Evolutionary conservation across 1,284 basidiomycete species (phyloP), one percentile per base, ranked within the genome.

Genomic region (Erythrobasidium hasegawianum): DNA sequence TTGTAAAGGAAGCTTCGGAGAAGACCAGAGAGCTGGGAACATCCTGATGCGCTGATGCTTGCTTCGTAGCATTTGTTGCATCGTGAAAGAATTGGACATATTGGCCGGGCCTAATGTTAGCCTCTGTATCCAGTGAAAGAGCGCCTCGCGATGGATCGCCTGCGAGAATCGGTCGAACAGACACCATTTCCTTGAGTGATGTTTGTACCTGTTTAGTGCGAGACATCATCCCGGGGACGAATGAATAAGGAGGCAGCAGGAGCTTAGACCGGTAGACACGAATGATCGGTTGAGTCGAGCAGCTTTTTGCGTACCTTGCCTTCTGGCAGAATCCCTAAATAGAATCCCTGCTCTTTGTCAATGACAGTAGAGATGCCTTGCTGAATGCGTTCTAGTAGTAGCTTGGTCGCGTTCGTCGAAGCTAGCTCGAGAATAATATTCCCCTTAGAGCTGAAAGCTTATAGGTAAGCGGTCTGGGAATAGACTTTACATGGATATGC

Each of bases 341-440:
- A 69, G 53, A 59, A 69, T 1, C 57, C 64, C 18, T 47, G 39
- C 20, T 69, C 68, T 57, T 69, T 69, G 26, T 55, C 53, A 24
- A 68, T 49, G 14, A 49, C 52, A 20, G 41, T 26, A 22, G 29
- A 57, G 18, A 53, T 26, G 39, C 49, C 47, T 43, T 64, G 29
- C 39, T 65, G 62, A 3, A 68, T 62, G 14, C 45, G 26, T 43
- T 68, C 57, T 14, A 69, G 58, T 4, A 69, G 68, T 5, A 55
- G 39, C 2, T 52, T 38, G 22, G 62, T 57, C 5, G 68, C 68
- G 22, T 64, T 64, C 14, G 43, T 40, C 9, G 58, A 58, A n/a
- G 40, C 68, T 3, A 69, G 29, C 33, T 65, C 56, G 33, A 69
- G 68, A 11, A 69, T 59, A 47, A 69, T 69, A 38, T 69, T 69